These are phyloP conservation scores for Trametes pubescens DNA, from an alignment of 1,284 basidiomycete genomes.

Conservation along the genomic window DNA sequence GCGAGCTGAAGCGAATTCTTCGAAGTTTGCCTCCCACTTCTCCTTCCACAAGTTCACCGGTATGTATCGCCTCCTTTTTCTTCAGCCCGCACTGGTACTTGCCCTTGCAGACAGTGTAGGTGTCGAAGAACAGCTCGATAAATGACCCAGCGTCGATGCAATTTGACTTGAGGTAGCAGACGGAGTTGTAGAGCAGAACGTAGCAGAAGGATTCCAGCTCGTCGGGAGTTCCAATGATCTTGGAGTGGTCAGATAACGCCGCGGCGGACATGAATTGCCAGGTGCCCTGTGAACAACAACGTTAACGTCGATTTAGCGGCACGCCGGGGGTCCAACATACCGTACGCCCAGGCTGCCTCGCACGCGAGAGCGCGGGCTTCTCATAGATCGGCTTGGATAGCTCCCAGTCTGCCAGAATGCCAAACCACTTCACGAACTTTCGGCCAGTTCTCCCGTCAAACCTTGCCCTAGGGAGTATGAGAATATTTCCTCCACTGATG, in stretches of 20 bases:
- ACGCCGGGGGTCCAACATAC: not conserved
- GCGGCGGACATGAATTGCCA: constrained; percentile 21
- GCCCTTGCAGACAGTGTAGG: not conserved
- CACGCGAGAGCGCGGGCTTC: not conserved
- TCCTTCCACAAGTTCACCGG: not conserved
- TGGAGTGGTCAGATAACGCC: not conserved
- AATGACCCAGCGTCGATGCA: constrained; percentile 1
- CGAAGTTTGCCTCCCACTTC: too few relatives aligned
- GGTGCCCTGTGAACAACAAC: constrained; percentile 15
- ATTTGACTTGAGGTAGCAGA: constrained; percentile 17
- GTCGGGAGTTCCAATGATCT: constrained; percentile 13
- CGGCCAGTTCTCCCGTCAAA: not conserved
- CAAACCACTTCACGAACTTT: constrained; percentile 8
- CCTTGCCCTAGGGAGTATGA: constrained; percentile 10
- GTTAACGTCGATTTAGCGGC: too few relatives aligned
- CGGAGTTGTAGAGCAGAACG: constrained; percentile 20
- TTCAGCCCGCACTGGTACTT: not conserved
- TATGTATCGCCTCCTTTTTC: too few relatives aligned
- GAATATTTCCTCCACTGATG: constrained; percentile 21
- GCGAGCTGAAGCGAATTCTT: not conserved
- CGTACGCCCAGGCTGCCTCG: constrained; percentile 17
- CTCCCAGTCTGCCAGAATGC: constrained; percentile 27
- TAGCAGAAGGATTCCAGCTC: constrained; percentile 28
- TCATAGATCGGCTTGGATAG: constrained; percentile 12
- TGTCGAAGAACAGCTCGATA: constrained; percentile 21